phyloP scores from a whole-genome alignment of 306 rosid species.

The Alnus rubra region DNA sequence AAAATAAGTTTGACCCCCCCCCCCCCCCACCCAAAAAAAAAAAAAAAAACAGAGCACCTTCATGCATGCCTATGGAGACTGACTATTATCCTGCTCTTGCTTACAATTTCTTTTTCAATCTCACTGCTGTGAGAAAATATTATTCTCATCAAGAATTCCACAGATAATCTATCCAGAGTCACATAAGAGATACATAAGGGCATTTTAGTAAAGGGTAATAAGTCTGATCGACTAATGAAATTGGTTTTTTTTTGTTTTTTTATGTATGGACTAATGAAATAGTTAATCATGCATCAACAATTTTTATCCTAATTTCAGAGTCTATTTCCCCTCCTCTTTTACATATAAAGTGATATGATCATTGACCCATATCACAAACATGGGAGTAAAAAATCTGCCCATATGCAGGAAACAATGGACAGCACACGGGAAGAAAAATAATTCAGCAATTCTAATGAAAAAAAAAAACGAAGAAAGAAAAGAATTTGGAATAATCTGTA shows the following conservation, averaged over 20 bases:
- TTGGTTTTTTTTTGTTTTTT: too few relatives aligned
- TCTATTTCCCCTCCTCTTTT: not conserved
- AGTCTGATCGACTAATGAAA: not conserved
- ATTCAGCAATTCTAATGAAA: not conserved
- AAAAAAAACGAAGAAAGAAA: not conserved
- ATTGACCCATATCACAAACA: not conserved
- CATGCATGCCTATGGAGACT: not conserved
- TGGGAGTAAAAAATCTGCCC: not conserved
- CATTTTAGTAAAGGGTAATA: not conserved
- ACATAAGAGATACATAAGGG: not conserved
- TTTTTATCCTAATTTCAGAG: too few relatives aligned
- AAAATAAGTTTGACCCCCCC: not conserved
- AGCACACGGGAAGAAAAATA: not conserved
- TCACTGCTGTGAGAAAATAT: not conserved
- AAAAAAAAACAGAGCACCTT: not conserved
- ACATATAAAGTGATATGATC: not conserved
- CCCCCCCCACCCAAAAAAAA: too few relatives aligned
- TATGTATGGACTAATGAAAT: not conserved
- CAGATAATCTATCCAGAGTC: not conserved
- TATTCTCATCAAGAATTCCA: not conserved
- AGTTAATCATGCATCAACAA: not conserved
- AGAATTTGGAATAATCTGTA: not conserved
- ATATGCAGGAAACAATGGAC: not conserved
- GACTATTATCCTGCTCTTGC: slow-evolving; percentile 2
- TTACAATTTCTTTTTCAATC: slow-evolving; percentile 1